phyloP scores from a whole-genome alignment of 1,139 yeast species.

The Insectozyma bohioensis region DNA sequence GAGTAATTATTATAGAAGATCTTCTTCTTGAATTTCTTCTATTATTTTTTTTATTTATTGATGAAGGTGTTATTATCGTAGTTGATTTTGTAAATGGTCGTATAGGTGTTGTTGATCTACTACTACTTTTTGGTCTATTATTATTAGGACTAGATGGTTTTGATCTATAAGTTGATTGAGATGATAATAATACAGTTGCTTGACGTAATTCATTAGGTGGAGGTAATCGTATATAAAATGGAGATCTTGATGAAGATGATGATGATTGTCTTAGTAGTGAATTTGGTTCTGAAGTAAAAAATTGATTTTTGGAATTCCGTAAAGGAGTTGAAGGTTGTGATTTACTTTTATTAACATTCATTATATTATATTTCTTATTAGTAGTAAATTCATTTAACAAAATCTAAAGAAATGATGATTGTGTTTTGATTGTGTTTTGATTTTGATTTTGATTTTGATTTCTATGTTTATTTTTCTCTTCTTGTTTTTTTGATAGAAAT shows the following conservation, averaged over 20 bases:
- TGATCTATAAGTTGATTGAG: conserved; percentile 2
- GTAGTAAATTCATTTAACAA: no score
- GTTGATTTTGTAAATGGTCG: no score
- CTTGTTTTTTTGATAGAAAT: no score
- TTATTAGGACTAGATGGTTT: conserved; percentile 5
- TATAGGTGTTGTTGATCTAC: conserved; percentile 1
- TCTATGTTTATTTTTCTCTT: no score
- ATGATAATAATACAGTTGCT: conserved; percentile 4
- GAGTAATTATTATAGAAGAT: conserved; percentile 18
- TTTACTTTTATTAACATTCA: conserved; percentile 4
- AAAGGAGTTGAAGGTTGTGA: conserved; percentile 11
- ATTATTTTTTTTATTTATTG: conserved; percentile 3
- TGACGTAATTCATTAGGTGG: conserved; percentile 7
- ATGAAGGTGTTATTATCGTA: no score
- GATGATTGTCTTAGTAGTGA: background rate
- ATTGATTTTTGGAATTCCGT: conserved; percentile 3
- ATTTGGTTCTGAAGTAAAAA: conserved; percentile 8
- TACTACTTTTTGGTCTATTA: background rate
- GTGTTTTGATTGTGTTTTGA: no score
- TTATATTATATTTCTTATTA: no score
- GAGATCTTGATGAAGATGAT: conserved; percentile 1
- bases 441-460: no score
- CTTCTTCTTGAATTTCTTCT: conserved; percentile 6
- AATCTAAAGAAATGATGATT: no score
- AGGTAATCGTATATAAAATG: conserved; percentile 7